Evolutionary conservation across 129 eudicot genomes (phyloP).

Genomic region (Silybum marianum): DNA sequence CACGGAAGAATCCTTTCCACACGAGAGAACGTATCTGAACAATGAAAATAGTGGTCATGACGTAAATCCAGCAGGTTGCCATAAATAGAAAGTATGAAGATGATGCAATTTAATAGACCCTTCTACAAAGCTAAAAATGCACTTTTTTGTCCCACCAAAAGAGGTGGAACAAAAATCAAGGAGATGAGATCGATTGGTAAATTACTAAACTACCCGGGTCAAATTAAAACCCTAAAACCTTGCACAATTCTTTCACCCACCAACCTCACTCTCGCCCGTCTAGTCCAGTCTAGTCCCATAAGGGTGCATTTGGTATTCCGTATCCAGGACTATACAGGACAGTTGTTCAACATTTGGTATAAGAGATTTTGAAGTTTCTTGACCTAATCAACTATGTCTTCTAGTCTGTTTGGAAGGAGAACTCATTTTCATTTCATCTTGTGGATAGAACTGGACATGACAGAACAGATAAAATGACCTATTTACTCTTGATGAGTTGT

Average conservation of each 20-base stretch:
- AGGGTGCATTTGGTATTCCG: no score
- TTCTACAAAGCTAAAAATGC: neutral
- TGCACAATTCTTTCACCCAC: neutral
- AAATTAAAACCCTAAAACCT: neutral
- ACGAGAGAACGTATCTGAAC: slow-evolving; percentile 69
- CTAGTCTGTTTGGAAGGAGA: no score
- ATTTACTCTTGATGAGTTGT: no score
- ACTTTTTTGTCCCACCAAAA: neutral
- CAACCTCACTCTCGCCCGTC: no score
- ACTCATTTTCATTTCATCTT: no score
- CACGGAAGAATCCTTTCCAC: slow-evolving; percentile 81
- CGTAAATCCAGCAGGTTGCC: neutral
- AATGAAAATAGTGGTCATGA: neutral
- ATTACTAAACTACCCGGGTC: neutral
- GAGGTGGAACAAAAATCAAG: neutral
- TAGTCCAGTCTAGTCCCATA: neutral
- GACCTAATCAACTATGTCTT: no score
- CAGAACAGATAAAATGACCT: no score
- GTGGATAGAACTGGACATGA: no score
- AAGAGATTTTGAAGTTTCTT: no score
- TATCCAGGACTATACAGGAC: no score
- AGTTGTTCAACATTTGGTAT: no score
- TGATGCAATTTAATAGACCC: neutral
- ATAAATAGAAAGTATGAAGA: neutral
- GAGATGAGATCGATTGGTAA: neutral